Conservation (phyloP, 108 stramenopile species). For the Craspedostauros australis region DNA sequence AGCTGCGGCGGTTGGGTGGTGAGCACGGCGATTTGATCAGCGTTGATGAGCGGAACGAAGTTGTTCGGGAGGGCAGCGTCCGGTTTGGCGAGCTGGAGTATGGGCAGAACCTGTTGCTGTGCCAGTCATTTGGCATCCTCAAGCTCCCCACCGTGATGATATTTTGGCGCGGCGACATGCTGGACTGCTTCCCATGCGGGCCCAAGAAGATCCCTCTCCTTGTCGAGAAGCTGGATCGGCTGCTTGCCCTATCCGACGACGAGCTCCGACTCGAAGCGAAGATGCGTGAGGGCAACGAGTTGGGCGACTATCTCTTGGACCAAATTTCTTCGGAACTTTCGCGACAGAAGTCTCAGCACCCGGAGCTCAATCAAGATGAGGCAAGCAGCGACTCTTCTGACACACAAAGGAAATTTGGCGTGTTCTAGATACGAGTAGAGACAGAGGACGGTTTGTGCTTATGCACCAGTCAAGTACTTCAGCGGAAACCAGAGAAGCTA, state of each 20-base stretch:
- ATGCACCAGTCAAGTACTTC: too few species aligned
- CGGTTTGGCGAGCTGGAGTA: constrained; percentile 65
- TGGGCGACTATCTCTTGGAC: constrained; percentile 5
- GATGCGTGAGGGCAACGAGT: constrained; percentile 4
- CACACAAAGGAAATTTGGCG: too few species aligned
- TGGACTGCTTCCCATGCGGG: constrained; percentile 25
- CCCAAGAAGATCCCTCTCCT: constrained; percentile 15
- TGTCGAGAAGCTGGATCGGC: constrained; percentile 4
- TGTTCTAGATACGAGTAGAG: too few species aligned
- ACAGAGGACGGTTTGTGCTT: too few species aligned
- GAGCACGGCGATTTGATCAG: constrained; percentile 33
- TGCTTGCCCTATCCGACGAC: neutral
- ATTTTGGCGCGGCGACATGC: constrained; percentile 13
- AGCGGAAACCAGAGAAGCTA: too few species aligned
- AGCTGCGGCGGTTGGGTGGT: constrained; percentile 32
- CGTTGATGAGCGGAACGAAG: constrained; percentile 3
- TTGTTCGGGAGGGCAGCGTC: constrained; percentile 25
- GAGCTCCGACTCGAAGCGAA: constrained; percentile 19
- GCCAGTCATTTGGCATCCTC: constrained; percentile 49
- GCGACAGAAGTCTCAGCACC: too few species aligned
- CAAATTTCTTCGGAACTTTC: too few species aligned
- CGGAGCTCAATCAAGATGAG: too few species aligned
- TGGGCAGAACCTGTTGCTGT: constrained; percentile 33
- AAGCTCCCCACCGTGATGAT: constrained; percentile 57
- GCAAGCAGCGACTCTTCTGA: too few species aligned